phyloP scores from a whole-genome alignment of 208 protist genomes.

The Trypanosoma brucei region DNA sequence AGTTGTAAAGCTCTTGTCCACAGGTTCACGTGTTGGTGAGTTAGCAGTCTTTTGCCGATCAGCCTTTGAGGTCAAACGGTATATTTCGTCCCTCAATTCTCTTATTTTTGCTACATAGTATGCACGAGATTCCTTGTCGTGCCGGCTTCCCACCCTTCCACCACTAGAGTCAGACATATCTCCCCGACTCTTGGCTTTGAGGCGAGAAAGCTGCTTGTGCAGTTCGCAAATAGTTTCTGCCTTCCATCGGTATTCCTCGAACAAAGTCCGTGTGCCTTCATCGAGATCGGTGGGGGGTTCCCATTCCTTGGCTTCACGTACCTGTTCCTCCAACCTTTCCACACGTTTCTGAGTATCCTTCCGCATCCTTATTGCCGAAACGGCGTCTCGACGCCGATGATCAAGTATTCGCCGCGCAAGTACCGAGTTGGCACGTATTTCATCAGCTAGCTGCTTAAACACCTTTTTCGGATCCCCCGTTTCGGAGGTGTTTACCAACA shows the following conservation, averaged over 20 bases:
- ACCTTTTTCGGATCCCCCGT: constrained; percentile 29
- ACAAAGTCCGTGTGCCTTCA: constrained; percentile 21
- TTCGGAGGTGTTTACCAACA: constrained; percentile 40
- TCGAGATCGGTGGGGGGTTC: constrained; percentile 19
- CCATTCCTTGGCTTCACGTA: constrained; percentile 21
- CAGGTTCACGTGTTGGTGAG: neutral
- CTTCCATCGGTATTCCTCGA: constrained; percentile 35
- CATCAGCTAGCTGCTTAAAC: constrained; percentile 47
- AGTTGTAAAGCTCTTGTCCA: neutral
- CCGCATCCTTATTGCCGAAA: constrained; percentile 43
- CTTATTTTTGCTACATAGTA: constrained; percentile 2
- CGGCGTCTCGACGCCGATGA: constrained; percentile 47
- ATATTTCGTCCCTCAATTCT: constrained; percentile 2
- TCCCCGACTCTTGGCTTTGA: neutral
- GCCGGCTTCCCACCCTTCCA: neutral
- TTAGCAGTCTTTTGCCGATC: neutral
- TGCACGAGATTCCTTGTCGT: neutral
- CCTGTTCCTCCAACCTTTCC: constrained; percentile 27
- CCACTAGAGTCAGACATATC: neutral
- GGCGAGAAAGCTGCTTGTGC: constrained; percentile 24
- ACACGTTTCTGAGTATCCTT: constrained; percentile 36
- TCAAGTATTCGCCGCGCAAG: constrained; percentile 57
- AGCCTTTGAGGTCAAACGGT: neutral
- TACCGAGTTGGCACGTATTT: constrained; percentile 54
- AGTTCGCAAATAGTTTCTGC: constrained; percentile 28